phyloP scores from a whole-genome alignment of 257 asterid species.

The Penstemon davidsonii region DNA sequence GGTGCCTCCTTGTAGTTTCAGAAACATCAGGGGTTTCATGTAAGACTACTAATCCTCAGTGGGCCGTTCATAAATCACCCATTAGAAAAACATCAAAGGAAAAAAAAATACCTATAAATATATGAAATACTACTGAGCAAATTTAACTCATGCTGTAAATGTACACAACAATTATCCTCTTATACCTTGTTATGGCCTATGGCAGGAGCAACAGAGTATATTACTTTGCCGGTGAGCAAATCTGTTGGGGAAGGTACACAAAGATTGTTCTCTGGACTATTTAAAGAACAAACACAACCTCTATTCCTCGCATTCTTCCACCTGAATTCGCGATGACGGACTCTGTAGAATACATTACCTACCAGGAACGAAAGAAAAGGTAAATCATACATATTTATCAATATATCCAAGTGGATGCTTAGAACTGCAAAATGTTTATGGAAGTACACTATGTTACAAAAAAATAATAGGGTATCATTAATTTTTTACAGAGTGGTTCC shows the following conservation, averaged over 20 bases:
- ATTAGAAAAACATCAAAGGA: neutral
- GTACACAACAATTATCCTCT: neutral
- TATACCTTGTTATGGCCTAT: slow-evolving; percentile 93
- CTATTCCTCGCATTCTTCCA: slow-evolving; percentile 37
- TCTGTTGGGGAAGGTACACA: slow-evolving; percentile 37
- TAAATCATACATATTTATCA: neutral
- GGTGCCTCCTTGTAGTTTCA: too few species aligned
- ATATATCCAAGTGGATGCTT: neutral
- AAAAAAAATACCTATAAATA: neutral
- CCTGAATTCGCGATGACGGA: slow-evolving; percentile 32
- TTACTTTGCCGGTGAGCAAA: slow-evolving; percentile 52
- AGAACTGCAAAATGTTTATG: neutral
- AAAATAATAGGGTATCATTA: too few species aligned
- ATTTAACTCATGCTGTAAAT: neutral
- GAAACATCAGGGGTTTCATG: too few species aligned
- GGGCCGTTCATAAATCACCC: too few species aligned
- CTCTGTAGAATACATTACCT: slow-evolving; percentile 38
- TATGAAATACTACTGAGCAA: neutral
- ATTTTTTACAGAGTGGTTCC: too few species aligned
- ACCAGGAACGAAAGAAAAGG: slow-evolving; percentile 28
- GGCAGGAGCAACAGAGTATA: slow-evolving; percentile 84
- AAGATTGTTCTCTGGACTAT: slow-evolving; percentile 32
- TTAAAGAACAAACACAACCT: slow-evolving; percentile 44
- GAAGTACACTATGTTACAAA: neutral
- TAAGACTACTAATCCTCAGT: too few species aligned